Evolutionary conservation across 1,284 basidiomycete genomes (phyloP), one percentile per base, ranked within the genome.

Genomic region (Tylopilus sp.): DNA sequence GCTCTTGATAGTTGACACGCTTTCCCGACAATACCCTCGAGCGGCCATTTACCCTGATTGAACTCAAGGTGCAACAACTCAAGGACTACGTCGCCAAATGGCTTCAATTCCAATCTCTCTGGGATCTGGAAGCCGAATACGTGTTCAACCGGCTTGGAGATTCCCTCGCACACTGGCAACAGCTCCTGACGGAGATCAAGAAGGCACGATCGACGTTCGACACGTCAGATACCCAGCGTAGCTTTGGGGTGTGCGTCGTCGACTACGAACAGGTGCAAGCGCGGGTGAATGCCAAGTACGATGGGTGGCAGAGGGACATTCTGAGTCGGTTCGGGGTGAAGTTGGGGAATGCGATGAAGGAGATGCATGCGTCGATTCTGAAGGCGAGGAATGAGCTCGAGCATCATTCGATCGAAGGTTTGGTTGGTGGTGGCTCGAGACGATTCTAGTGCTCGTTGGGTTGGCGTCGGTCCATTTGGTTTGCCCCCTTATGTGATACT

Each of bases 191-290:
- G 7, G 97, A 98, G 79, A 99, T 99, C 83, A 97, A 98, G 80
- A 96, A 96, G 79, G 92, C 96, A 13, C 92, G 98, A 1, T 91
- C 95, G 57, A 98, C 96, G 1, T 99, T 99, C 76, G 97, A 99
- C 81, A 99, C 96, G 19, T 94, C 95, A 24, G 97, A 98, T 72
- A 97, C 95, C 18, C 91, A 94, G 73, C 95, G 94, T 71, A 89
- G 90, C 58, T 98, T 99, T 77, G 96, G 95, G 3, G 94, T 97
- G 8, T 97, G 95, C 73, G 89, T 97, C 53, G 93, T 99, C 73
- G 95, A 99, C 81, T 99, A 98, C 80, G 97, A 98, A 79, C 97
- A 98, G 77, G 97, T 98, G 26, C 98, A 99, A 81, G 90, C 94
- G 60, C 91, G 97, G 71, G 97, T 99, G 74, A 99, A 98, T 77